phyloP scores from a whole-genome alignment of 352 stramenopile genomes.

The Globisporangium spiculum region DNA sequence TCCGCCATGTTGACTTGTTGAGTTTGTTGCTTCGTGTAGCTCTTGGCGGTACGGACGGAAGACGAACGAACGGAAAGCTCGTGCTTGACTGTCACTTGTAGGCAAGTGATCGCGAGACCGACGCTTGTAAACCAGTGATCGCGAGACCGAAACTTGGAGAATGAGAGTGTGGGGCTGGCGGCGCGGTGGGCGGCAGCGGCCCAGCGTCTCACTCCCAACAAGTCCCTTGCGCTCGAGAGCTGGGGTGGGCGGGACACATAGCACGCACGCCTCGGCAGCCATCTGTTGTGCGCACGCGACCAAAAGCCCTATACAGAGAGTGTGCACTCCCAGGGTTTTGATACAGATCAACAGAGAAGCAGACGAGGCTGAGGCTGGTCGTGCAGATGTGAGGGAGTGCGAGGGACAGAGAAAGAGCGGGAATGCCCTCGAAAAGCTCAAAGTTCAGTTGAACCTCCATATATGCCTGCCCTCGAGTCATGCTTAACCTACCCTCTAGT shows the following conservation, averaged over 20 bases:
- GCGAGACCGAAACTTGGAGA: conserved; percentile 21
- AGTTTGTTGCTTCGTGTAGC: background rate
- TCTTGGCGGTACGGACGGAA: conserved; percentile 3
- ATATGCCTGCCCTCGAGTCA: too few relatives aligned
- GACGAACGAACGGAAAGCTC: background rate
- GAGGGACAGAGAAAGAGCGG: background rate
- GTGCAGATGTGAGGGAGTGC: background rate
- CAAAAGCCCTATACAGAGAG: too few relatives aligned
- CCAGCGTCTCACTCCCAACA: background rate
- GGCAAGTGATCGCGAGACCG: conserved; percentile 24
- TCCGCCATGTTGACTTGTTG: conserved; percentile 7
- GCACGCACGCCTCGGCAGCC: background rate
- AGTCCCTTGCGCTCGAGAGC: background rate
- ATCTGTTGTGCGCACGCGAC: too few relatives aligned
- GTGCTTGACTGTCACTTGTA: conserved; percentile 11
- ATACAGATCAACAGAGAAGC: background rate
- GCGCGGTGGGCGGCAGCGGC: background rate
- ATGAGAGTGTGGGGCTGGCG: conserved; percentile 6
- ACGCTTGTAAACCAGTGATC: conserved; percentile 16
- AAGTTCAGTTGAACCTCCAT: too few relatives aligned
- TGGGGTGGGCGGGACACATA: background rate
- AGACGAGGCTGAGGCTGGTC: background rate
- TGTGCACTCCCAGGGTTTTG: background rate
- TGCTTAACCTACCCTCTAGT: too few relatives aligned
- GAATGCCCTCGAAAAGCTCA: too few relatives aligned